phyloP scores from a whole-genome alignment of 2,329 filamentous ascomycete genomes.

The Sphaerostilbella broomeana region DNA sequence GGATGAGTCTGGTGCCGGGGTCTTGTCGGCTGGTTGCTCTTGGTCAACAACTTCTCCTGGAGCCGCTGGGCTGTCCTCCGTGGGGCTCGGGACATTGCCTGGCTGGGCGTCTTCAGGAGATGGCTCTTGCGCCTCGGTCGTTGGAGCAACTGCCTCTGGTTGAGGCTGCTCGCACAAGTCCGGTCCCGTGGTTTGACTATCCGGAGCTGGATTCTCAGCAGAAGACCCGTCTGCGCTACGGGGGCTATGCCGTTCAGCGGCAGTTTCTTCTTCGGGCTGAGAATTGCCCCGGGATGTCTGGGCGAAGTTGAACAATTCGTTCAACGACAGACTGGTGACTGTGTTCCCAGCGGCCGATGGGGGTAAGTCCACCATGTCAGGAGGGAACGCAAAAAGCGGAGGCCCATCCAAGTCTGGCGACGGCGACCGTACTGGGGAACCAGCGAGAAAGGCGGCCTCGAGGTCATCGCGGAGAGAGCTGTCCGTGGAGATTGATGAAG shows the following conservation, averaged over 20 bases:
- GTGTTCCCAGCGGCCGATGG: background rate
- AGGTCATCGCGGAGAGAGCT: conserved; percentile 6
- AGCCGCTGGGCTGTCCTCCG: conserved; percentile 4
- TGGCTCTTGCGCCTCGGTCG: conserved; percentile 11
- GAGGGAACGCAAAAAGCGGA: conserved; percentile 8
- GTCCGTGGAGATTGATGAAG: background rate
- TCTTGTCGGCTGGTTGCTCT: conserved; percentile 4
- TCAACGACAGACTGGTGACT: conserved; percentile 9
- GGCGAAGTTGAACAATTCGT: conserved; percentile 8
- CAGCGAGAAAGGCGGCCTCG: conserved; percentile 6
- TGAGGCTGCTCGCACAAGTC: too few species aligned
- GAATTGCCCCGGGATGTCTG: conserved; percentile 5
- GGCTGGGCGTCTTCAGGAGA: conserved; percentile 4
- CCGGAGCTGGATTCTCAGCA: background rate
- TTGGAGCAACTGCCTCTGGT: too few species aligned
- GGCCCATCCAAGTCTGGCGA: conserved; percentile 4
- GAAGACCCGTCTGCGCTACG: conserved; percentile 4
- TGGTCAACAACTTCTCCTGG: conserved; percentile 5
- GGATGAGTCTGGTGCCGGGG: conserved; percentile 2
- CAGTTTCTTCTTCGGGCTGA: conserved; percentile 7
- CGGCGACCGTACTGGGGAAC: conserved; percentile 1
- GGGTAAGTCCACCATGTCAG: conserved; percentile 6
- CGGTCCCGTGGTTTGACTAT: background rate
- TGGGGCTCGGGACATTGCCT: conserved; percentile 4
- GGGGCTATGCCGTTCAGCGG: too few species aligned